Conservation (phyloP, 139 green algal species). For the Desmodesmus armatus region DNA sequence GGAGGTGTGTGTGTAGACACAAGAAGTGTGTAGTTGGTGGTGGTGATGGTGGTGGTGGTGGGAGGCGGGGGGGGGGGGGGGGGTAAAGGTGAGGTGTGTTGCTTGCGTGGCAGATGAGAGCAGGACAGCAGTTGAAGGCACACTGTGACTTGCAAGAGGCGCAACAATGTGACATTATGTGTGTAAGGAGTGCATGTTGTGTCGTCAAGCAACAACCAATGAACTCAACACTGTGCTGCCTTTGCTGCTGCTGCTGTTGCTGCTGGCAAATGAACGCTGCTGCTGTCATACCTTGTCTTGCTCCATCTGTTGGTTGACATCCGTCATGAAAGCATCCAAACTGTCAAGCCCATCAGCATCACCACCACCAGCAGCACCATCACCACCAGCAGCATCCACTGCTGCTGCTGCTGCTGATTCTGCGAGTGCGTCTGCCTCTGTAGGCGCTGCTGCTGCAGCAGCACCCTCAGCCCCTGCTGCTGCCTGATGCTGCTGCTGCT, state of each 20-base stretch:
- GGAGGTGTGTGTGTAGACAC: too few relatives aligned
- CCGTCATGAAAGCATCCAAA: slow-evolving; percentile 85
- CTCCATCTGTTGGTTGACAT: slow-evolving; percentile 70
- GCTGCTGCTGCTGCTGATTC: slow-evolving; percentile 15
- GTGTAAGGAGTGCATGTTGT: too few relatives aligned
- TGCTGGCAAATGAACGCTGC: too few relatives aligned
- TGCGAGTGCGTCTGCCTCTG: too few relatives aligned
- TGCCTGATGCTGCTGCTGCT: slow-evolving; percentile 11
- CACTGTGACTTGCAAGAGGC: too few relatives aligned
- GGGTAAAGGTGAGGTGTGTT: neutral
- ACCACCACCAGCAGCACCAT: neutral
- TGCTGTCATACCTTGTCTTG: slow-evolving; percentile 71
- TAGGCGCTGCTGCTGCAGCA: neutral
- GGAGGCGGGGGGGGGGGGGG: too few relatives aligned
- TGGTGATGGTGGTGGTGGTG: neutral
- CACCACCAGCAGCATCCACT: neutral
- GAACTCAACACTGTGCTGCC: too few relatives aligned
- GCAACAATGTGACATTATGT: too few relatives aligned
- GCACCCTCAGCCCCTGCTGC: neutral
- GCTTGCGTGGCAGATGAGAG: neutral
- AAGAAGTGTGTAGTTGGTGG: neutral
- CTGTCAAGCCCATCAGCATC: slow-evolving; percentile 57
- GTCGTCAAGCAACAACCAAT: too few relatives aligned
- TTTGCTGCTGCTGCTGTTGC: too few relatives aligned
- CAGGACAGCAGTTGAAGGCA: too few relatives aligned